These are phyloP conservation scores for Penicillium sp. DNA, from an alignment of 2,329 filamentous ascomycete species.

Conservation along the genomic window DNA sequence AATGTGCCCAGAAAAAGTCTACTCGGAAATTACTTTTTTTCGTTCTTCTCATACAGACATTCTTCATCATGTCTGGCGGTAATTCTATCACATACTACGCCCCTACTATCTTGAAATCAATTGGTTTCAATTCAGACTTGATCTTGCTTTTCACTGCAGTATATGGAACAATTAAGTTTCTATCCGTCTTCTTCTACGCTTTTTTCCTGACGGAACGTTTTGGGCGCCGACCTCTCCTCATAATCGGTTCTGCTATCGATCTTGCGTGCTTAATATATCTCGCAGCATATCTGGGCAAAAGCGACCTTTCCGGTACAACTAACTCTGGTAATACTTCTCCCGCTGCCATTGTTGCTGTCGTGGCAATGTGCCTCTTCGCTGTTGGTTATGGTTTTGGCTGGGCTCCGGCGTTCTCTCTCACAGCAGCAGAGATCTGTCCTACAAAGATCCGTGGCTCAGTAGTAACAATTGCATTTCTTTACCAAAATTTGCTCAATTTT, in stretches of 20 bases:
- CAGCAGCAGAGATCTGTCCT: slow-evolving; percentile 20
- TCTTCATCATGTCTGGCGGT: slow-evolving; percentile 25
- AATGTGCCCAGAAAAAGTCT: neutral
- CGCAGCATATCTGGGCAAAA: slow-evolving; percentile 16
- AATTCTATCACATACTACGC: slow-evolving; percentile 25
- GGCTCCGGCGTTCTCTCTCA: slow-evolving; percentile 20
- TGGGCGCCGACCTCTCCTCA: slow-evolving; percentile 24
- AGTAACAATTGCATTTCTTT: slow-evolving; percentile 20
- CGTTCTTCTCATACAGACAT: slow-evolving; percentile 26
- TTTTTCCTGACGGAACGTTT: slow-evolving; percentile 20
- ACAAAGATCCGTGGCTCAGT: slow-evolving; percentile 18
- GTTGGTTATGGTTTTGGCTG: slow-evolving; percentile 21
- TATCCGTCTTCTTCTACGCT: slow-evolving; percentile 20
- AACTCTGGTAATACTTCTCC: slow-evolving; percentile 12
- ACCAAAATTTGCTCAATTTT: slow-evolving; percentile 22
- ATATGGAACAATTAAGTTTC: slow-evolving; percentile 19
- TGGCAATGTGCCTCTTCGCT: slow-evolving; percentile 21
- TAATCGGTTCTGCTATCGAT: slow-evolving; percentile 22
- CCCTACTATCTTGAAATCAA: slow-evolving; percentile 19
- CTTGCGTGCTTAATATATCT: slow-evolving; percentile 19
- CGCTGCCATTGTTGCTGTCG: slow-evolving; percentile 16
- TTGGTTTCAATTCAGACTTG: slow-evolving; percentile 16
- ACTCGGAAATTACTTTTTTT: slow-evolving; percentile 25
- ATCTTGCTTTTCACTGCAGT: slow-evolving; percentile 19
- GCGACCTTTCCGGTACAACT: slow-evolving; percentile 12